Base-by-base conservation (phyloP, 306 rosid genomes). In the Gillenia trifoliata region DNA sequence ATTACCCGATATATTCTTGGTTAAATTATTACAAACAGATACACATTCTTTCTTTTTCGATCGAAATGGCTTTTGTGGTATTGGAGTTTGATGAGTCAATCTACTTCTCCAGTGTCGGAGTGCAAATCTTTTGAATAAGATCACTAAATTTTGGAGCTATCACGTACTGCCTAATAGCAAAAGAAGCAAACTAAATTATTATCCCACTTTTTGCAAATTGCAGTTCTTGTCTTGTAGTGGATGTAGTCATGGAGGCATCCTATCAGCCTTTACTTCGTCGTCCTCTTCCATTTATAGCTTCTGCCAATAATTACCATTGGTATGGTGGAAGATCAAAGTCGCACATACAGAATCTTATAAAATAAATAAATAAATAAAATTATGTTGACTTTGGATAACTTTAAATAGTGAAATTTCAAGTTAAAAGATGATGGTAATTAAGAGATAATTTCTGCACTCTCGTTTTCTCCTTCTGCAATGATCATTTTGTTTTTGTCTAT, bases 311-410 rank as follows among this genome's bases (percentile, higher is more conserved):
- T 11, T 49, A 20, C 20, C 13, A 19, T 11, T 69, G 40, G 16
- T 43, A 11, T 3, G 40, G 69, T 41, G 77, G 82, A 78, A 29
- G 72, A 55, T 75, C 66, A 57, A 23, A 34, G 25, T 22, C 11
- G 6, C 6, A 23, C 61, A 22, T 10, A 55, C 2, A 4, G 16
- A 22, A 22, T 55, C 61, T 22, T 22, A 10, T 22, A 55, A 55
- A 22, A n/a, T 10, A 22, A 22, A 26, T 20, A 55, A 22, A n/a
- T 10, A 22, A 22, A 26, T 20, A 25, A 54, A 66, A 64, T 71
- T 22, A 60, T n/a, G 70, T 55, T 66, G 82, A 78, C 77, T 64
- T 72, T 40, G 66, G 15, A 41, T 61, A 25, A 64, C 65, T 62
- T 38, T 13, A 40, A 64, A 16, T 26, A 1, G 52, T 45, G 52